Base-by-base conservation (phyloP, 495 filamentous ascomycete species). In the Chaetomium tenue region DNA sequence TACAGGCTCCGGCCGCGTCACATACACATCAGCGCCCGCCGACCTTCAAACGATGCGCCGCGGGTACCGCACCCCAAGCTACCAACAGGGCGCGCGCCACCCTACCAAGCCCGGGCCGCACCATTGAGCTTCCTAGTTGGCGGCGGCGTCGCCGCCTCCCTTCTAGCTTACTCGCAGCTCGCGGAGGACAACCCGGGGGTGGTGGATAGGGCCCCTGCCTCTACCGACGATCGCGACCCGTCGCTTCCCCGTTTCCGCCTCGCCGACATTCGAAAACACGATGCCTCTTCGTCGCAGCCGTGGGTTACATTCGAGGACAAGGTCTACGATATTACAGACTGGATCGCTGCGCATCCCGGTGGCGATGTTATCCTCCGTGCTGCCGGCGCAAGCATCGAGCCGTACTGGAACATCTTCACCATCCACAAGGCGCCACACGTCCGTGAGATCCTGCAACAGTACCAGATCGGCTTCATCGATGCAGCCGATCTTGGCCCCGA, bases 351-450 rank as follows among this genome's bases (percentile, higher is more conserved):
- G n/a, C 85, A 87, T 64, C 85, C 85, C 0, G 84, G 85, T 23
- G 84, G 85, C 4, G 82, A 85, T 51, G 81, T 87, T 3, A 87
- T 87, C 61, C 75, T 86, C 15, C 78, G 82, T 18, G 85, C 84
- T 3, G 82, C 79, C 2, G 85, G 85, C 22, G 81, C 78, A 46
- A 77, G 74, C 58, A 77, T 87, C 28, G 85, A 87, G 52, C 84
- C 81, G 1, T 87, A 87, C 71, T 87, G 85, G 85, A 74, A 87
- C 42, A 86, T 87, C 52, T 87, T 87, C 57, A 77, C 78, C 48
- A 86, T 87, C 53, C 85, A 87, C 70, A 83, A 86, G 68, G 71
- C 79, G 30, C 73, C 80, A 11, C 78, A 86, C 26, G 84, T 86
- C 7, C 79, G 78, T 20, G 84, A 87, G 55, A 83, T 86, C 16